Evolutionary conservation across 192 early-diverging fungal genomes (phyloP), one percentile per base, ranked within the genome.

Genomic region (Backusella mclennaniae): DNA sequence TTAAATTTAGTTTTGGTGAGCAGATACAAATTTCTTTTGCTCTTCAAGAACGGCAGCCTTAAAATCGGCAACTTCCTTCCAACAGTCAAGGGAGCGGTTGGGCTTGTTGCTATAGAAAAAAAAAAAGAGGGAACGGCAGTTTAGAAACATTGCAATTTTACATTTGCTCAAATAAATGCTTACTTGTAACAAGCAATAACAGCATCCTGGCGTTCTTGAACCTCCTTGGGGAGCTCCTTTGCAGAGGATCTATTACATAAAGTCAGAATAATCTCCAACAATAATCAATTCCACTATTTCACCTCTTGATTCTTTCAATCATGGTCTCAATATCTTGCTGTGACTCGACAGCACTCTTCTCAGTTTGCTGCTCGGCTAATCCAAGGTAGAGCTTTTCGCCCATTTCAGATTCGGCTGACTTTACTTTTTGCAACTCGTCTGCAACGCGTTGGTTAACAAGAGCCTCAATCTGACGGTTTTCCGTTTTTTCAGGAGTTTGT

Each of bases 181-280:
- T 79, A 79, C 78, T 67, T 68, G 36, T 79, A 79, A 69, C 78
- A 79, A 23, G 59, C 39, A 69, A 79, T 69, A 56, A 79, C 73
- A 35, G 67, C 78, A 31, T 79, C 56, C n/a, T 79, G 78, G 11
- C 73, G 66, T 69, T 74, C 66, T 2, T 38, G 36, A 29, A 79
- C 69, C 1, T 74, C 46, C 14, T 66, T 67, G 15, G 78, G 78
- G 31, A 79, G 35, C 6, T 73, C 52, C 6, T 49, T 74, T 53
- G 78, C 59, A 38, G 78, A 17, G 39, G 78, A 66, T 73, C 78
- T 79, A 35, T 14, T 17, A 23, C 6, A 73, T 46, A 63, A 14
- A 63, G 53, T 63, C 21, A 26, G 17, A 11, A 41, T 14, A 6
- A 5, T 29, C 7, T 23, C 7, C 23, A 46, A 26, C 8, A 17